A percentile compares a stretch with the other conserved stretches of the same genome.
phyloP scores from a whole-genome alignment of 768 basidiomycete species.

The Collybia sordida region DNA sequence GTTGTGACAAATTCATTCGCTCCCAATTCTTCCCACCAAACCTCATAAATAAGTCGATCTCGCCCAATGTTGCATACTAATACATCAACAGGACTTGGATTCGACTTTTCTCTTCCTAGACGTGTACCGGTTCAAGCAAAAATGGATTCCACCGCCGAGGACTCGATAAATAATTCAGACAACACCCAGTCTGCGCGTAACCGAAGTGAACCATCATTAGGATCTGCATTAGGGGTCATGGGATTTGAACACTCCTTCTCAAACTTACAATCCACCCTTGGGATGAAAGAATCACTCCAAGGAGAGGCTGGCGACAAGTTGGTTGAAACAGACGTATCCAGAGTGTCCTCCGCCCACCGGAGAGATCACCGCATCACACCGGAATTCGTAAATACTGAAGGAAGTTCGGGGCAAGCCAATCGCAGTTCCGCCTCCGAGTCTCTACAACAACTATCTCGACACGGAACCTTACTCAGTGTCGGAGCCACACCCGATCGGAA shows the following conservation, averaged over 20 bases:
- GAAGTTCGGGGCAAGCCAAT: constrained; percentile 22
- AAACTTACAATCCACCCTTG: constrained; percentile 29
- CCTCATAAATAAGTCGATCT: too few relatives aligned
- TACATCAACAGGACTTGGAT: neutral
- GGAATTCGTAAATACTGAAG: neutral
- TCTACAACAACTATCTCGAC: constrained; percentile 32
- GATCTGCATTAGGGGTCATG: too few relatives aligned
- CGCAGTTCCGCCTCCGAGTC: constrained; percentile 24
- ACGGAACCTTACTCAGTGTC: constrained; percentile 53
- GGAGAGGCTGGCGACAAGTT: constrained; percentile 49
- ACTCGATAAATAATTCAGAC: too few relatives aligned
- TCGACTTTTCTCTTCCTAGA: neutral
- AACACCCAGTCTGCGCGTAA: too few relatives aligned
- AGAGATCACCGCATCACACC: constrained; percentile 37
- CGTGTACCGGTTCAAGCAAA: too few relatives aligned
- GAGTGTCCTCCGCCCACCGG: constrained; percentile 34
- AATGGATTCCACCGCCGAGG: too few relatives aligned
- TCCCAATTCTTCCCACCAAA: too few relatives aligned
- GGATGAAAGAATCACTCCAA: constrained; percentile 46
- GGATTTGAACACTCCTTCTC: neutral
- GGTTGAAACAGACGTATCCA: constrained; percentile 40
- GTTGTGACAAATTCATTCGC: too few relatives aligned
- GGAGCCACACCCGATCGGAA: constrained; percentile 49
- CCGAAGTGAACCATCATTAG: too few relatives aligned
- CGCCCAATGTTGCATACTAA: neutral